These are phyloP conservation scores for Discostella stelligeroides DNA, from an alignment of 108 stramenopile genomes.

Conservation along the genomic window DNA sequence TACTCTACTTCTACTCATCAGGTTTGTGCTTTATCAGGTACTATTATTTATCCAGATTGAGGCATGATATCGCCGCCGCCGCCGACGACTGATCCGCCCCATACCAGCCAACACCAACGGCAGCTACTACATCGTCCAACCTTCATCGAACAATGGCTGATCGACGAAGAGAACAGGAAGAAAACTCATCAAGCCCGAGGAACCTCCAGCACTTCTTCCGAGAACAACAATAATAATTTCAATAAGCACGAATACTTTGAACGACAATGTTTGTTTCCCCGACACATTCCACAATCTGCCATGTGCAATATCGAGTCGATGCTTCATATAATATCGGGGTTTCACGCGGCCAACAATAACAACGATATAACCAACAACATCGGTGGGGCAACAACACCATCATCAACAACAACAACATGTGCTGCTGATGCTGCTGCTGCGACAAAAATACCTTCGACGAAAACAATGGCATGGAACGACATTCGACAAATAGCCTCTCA, in stretches of 20 bases:
- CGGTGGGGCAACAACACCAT: neutral
- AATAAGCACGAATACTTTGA: constrained; percentile 1
- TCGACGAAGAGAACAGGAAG: constrained; percentile 8
- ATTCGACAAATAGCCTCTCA: constrained; percentile 10
- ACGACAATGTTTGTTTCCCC: constrained; percentile 30
- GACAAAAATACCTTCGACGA: too few species aligned
- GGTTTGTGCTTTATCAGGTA: too few species aligned
- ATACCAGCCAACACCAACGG: too few species aligned
- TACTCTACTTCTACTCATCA: too few species aligned
- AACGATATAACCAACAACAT: neutral
- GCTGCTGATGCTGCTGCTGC: neutral
- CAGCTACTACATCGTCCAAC: constrained; percentile 2
- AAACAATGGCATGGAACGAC: constrained; percentile 20
- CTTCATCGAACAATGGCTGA: constrained; percentile 23
- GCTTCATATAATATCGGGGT: constrained; percentile 7
- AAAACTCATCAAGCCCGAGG: neutral
- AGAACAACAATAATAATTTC: too few species aligned
- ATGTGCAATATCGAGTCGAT: constrained; percentile 17
- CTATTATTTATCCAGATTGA: too few species aligned
- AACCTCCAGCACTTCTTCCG: too few species aligned
- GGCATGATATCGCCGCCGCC: too few species aligned
- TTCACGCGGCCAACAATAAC: neutral
- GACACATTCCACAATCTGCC: constrained; percentile 15
- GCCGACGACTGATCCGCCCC: neutral
- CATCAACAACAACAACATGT: neutral